Conservation (phyloP, 1,284 basidiomycete genomes). For the Papiliotrema nemorosa region DNA sequence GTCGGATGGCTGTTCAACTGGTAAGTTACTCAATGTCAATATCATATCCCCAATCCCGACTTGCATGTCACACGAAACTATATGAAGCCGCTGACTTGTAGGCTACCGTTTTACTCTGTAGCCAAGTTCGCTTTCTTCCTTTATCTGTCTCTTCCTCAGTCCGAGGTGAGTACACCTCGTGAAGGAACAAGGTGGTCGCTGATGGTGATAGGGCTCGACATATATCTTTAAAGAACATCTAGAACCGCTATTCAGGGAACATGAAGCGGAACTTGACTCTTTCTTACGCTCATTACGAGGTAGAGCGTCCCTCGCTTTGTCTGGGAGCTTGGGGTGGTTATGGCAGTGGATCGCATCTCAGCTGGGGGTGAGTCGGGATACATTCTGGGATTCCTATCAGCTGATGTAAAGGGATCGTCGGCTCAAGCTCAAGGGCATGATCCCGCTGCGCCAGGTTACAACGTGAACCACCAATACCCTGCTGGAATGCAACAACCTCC, state of each 20-base stretch:
- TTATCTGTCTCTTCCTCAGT: slow-evolving; percentile 69
- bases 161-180: slow-evolving; percentile 55
- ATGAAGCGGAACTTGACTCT: slow-evolving; percentile 66
- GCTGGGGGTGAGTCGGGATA: slow-evolving; percentile 34
- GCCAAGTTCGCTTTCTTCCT: slow-evolving; percentile 66
- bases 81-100: slow-evolving; percentile 29
- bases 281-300: slow-evolving; percentile 52
- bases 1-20: slow-evolving; percentile 67
- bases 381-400: no score
- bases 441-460: slow-evolving; percentile 3
- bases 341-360: slow-evolving; percentile 38
- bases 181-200: not conserved
- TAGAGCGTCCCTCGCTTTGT: slow-evolving; percentile 28
- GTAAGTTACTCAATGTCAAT: slow-evolving; percentile 49
- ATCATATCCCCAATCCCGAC: no score
- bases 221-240: slow-evolving; percentile 66
- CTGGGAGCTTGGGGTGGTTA: slow-evolving; percentile 33
- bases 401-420: no score
- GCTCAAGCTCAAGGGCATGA: not conserved
- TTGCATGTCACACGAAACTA: no score
- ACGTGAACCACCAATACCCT: slow-evolving; percentile 5
- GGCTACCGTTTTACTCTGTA: slow-evolving; percentile 78
- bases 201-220: slow-evolving; percentile 61
- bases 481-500: slow-evolving; percentile 33
- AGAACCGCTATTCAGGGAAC: slow-evolving; percentile 62